Conservation (phyloP, 441 rosid genomes). For the Adansonia gregorii region DNA sequence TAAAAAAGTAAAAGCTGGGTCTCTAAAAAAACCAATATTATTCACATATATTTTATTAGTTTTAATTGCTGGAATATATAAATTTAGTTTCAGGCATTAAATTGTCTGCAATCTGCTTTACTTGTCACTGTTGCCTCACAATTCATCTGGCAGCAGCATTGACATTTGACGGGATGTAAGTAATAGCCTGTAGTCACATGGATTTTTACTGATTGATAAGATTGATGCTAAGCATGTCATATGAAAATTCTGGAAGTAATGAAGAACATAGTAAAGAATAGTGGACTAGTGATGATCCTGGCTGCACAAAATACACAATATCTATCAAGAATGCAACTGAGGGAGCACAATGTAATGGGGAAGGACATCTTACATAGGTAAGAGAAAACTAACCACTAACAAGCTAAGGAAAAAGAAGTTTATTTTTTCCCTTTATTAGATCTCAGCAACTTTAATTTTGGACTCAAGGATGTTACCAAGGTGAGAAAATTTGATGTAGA, state of each 20-base stretch:
- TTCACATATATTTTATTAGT: not conserved
- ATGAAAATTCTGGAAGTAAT: slow-evolving; percentile 14
- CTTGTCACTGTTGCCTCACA: slow-evolving; percentile 1
- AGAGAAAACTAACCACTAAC: not conserved
- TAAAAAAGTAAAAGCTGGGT: not conserved
- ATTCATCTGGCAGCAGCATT: slow-evolving; percentile 12
- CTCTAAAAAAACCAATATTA: not conserved
- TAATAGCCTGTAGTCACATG: not conserved
- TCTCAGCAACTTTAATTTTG: not conserved
- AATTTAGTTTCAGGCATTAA: not conserved
- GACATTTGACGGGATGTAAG: not conserved
- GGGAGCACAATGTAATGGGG: not conserved
- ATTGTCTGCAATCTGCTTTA: slow-evolving; percentile 18
- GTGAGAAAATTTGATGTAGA: not conserved
- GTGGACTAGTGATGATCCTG: not conserved
- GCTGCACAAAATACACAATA: not conserved
- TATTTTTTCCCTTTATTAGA: not conserved
- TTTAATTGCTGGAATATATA: slow-evolving; percentile 9
- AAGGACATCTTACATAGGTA: not conserved
- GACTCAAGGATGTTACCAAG: slow-evolving; percentile 5
- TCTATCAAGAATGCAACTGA: not conserved
- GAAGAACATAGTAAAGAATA: slow-evolving; percentile 2
- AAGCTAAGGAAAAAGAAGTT: slow-evolving; percentile 1
- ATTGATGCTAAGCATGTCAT: not conserved
- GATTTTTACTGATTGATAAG: not conserved